A percentile compares a stretch with the other conserved stretches of the same genome.
Conservation (phyloP, 345 rosid genomes). For the Acer negundo region DNA sequence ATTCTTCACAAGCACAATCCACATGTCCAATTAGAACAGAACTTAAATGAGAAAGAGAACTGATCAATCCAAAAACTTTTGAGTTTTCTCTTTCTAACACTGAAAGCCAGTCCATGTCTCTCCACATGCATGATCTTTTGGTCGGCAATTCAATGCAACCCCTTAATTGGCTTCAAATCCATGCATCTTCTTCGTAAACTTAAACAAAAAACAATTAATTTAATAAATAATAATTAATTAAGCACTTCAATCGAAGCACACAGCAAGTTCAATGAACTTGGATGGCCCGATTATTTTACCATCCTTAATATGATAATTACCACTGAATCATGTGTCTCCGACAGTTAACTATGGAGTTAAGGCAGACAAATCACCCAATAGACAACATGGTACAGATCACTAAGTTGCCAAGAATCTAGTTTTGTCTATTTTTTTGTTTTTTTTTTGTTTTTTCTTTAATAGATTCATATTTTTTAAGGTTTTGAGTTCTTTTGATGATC, state of each 20-base stretch:
- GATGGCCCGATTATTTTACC: background rate
- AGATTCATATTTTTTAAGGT: slow-evolving; percentile 33
- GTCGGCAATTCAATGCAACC: slow-evolving; percentile 38
- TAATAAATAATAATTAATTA: background rate
- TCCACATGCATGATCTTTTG: slow-evolving; percentile 25
- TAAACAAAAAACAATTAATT: background rate
- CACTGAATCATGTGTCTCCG: background rate
- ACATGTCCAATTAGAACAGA: background rate
- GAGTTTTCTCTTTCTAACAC: too few species aligned
- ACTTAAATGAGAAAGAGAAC: background rate
- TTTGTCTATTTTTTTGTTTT: slow-evolving; percentile 7
- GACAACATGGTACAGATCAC: slow-evolving; percentile 24
- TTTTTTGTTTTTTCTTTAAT: slow-evolving; percentile 10
- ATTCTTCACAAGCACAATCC: background rate
- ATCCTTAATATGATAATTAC: background rate
- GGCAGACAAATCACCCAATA: slow-evolving; percentile 7
- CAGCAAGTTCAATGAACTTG: slow-evolving; percentile 35
- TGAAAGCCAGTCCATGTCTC: background rate
- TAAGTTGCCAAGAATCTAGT: slow-evolving; percentile 35
- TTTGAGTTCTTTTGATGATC: background rate
- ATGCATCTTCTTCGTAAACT: background rate
- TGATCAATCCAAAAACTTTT: too few species aligned
- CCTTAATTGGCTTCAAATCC: background rate
- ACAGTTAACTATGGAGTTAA: slow-evolving; percentile 14
- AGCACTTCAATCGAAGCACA: slow-evolving; percentile 27